Percentiles rank a stretch among this genome's conserved stretches.
These are phyloP conservation scores for Paecilomyces sp. DNA, from an alignment of 2,329 filamentous ascomycete genomes.

Conservation along the genomic window DNA sequence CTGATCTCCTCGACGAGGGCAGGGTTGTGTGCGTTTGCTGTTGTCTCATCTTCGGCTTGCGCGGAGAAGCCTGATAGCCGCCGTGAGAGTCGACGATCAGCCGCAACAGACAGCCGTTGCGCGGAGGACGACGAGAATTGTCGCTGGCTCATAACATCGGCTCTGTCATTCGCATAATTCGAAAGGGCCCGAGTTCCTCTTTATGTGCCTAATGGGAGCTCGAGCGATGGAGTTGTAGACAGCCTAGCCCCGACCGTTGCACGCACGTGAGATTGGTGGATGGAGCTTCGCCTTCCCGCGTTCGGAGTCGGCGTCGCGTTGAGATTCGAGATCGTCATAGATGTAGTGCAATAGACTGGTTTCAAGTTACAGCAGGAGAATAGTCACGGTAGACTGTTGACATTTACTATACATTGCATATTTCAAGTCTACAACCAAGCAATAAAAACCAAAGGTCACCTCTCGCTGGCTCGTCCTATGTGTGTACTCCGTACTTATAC, in stretches of 20 bases:
- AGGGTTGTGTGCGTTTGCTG: slow-evolving; percentile 53
- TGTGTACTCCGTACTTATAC: background rate
- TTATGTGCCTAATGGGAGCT: background rate
- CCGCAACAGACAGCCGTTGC: slow-evolving; percentile 21
- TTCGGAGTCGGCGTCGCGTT: background rate
- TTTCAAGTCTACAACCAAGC: background rate
- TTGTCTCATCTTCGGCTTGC: slow-evolving; percentile 50
- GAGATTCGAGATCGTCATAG: background rate
- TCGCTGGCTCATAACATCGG: slow-evolving; percentile 36
- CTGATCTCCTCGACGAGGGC: slow-evolving; percentile 91
- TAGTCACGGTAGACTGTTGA: background rate
- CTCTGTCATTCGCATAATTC: slow-evolving; percentile 20
- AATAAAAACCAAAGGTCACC: background rate
- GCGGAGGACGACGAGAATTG: slow-evolving; percentile 24
- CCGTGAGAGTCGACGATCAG: slow-evolving; percentile 26
- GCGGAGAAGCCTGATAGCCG: slow-evolving; percentile 49
- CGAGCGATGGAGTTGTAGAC: background rate
- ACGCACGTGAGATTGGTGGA: slow-evolving; percentile 1
- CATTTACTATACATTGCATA: background rate
- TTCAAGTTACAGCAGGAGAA: background rate
- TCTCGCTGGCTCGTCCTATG: background rate
- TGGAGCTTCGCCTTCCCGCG: background rate
- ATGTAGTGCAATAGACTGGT: background rate
- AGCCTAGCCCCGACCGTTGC: background rate
- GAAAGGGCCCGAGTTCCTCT: slow-evolving; percentile 7